Percentiles rank a stretch among this genome's conserved stretches.
Conservation (phyloP, 805 yeast genomes). For the Candida easanensis region DNA sequence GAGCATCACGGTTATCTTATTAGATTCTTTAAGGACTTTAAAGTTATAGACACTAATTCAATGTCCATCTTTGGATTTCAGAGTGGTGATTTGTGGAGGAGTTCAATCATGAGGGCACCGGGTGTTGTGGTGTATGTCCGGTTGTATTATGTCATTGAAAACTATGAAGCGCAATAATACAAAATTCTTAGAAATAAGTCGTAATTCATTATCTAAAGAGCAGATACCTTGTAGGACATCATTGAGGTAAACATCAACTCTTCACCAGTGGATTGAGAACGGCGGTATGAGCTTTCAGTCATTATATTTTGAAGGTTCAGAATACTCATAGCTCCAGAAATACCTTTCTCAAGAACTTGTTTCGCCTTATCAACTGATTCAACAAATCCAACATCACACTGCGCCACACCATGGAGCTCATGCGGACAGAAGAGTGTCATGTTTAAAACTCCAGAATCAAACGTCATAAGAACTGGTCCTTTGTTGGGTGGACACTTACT, state of each 20-base stretch:
- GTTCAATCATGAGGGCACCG: too few species aligned
- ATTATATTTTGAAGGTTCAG: conserved; percentile 20
- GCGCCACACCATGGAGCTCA: conserved; percentile 7
- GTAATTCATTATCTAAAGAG: too few species aligned
- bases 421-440: conserved; percentile 19
- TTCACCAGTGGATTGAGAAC: conserved; percentile 3
- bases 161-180: too few species aligned
- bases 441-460: conserved; percentile 7
- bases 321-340: conserved; percentile 6
- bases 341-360: conserved; percentile 3
- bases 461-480: conserved; percentile 1
- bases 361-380: conserved; percentile 6
- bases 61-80: too few species aligned
- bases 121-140: too few species aligned
- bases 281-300: conserved; percentile 16
- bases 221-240: conserved; percentile 11
- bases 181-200: too few species aligned
- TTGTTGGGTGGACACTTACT: not conserved
- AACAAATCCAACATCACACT: conserved; percentile 6
- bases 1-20: too few species aligned
- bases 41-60: too few species aligned
- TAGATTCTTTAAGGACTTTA: too few species aligned
- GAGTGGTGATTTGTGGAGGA: too few species aligned
- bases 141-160: too few species aligned
- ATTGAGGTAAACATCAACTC: conserved; percentile 17